Evolutionary conservation across 2,329 filamentous ascomycete genomes (phyloP), one percentile per base, ranked within the genome.

Genomic region (Diaporthe ilicicola): DNA sequence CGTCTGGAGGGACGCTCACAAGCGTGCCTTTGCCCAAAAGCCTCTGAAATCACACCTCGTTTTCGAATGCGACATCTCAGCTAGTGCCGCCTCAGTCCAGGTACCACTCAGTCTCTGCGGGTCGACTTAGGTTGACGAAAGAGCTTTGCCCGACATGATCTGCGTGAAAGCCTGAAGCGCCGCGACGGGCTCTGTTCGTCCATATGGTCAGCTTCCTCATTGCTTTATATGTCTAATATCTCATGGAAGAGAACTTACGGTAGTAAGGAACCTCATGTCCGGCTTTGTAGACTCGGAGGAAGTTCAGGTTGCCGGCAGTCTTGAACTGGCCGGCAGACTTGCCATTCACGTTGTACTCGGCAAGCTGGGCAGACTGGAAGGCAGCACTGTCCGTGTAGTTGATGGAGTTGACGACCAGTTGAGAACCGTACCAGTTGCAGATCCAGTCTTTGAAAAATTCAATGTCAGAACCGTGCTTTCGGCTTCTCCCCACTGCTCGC

Each of bases 341-440:
- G 1, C 87, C 87, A 51, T 82, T 78, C 2, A 89, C 83, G 0
- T 81, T 87, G 74, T 89, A 90, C 0, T 80, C 74, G 72, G 76
- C 70, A 15, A 85, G 74, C 27, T 76, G 71, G 22, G 78, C 79
- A 27, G 76, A 74, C 4, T 76, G 76, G 74, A 89, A 89, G 3
- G 81, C 77, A 0, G 79, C 71, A 9, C 81, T 77, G 2, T 79
- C 81, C 1, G 78, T 71, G 75, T 83, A 89, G 15, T 81, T 78
- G 29, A 89, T 79, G 0, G 81, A 80, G 42, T 89, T 81, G 1
- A 85, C 83, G 1, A 83, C 83, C 13, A 78, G 80, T 7, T 85
- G 80, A 39, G 81, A 83, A n/a, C 88, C 88, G 37, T 85, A 79
- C 84, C 87, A 89, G 77, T 89, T 90, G 75, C 87, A 89, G 67